Conservation (phyloP, 2,329 filamentous ascomycete genomes). For the Cadophora sp. region DNA sequence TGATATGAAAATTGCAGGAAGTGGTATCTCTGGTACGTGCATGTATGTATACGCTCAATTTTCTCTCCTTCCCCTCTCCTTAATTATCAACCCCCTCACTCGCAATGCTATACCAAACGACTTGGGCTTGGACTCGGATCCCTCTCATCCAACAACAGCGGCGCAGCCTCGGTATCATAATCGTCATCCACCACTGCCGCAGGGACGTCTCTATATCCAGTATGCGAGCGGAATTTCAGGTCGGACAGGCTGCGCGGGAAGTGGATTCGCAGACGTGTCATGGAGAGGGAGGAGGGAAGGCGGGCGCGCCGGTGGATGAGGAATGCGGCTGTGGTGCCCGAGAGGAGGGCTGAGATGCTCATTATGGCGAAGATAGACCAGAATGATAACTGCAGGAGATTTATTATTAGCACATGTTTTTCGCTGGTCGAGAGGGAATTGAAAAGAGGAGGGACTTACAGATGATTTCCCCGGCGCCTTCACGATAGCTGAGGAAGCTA, state of each 20-base stretch:
- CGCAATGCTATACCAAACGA: too few relatives aligned
- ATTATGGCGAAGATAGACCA: background rate
- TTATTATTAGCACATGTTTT: background rate
- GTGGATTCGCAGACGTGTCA: conserved; percentile 9
- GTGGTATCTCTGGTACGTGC: too few relatives aligned
- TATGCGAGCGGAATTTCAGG: background rate
- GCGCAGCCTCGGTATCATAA: conserved; percentile 2
- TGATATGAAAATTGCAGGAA: too few relatives aligned
- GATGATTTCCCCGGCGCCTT: conserved; percentile 17
- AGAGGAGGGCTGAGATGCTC: conserved; percentile 3
- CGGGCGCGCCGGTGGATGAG: conserved; percentile 1
- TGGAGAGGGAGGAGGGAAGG: background rate
- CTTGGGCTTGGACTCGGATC: background rate
- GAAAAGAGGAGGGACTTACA: conserved; percentile 17
- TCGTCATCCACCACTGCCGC: background rate
- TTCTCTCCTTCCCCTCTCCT: too few relatives aligned
- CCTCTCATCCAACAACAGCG: conserved; percentile 8
- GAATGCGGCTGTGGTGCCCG: background rate
- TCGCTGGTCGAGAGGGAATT: too few relatives aligned
- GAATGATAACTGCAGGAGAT: background rate
- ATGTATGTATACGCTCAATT: too few relatives aligned
- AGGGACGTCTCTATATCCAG: background rate
- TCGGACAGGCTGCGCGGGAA: conserved; percentile 3
- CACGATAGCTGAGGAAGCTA: conserved; percentile 29
- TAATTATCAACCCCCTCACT: too few relatives aligned